A percentile compares a stretch with the other conserved stretches of the same genome.
Evolutionary conservation across 257 asterid genomes (phyloP).

Genomic region (Fraxinus quadrangulata): DNA sequence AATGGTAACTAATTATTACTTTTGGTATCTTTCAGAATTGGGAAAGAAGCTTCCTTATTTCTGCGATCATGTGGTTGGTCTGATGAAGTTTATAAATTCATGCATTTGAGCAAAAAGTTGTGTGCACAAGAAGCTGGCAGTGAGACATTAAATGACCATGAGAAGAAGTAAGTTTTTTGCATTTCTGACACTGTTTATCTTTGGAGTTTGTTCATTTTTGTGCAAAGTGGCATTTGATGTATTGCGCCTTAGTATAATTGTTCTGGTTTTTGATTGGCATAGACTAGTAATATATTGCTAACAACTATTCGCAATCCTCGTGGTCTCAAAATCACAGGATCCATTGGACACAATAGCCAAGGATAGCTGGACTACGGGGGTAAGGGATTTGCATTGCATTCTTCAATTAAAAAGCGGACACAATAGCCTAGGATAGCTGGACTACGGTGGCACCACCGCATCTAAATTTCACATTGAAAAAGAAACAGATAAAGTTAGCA

Average conservation of each 20-base stretch:
- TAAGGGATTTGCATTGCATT: too few relatives aligned
- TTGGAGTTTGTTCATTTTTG: slow-evolving; percentile 15
- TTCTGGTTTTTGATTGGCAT: background rate
- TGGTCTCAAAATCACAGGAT: background rate
- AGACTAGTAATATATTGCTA: background rate
- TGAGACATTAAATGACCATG: slow-evolving; percentile 40
- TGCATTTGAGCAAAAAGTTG: slow-evolving; percentile 63
- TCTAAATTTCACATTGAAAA: too few relatives aligned
- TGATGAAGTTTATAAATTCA: slow-evolving; percentile 67
- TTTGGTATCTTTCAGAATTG: slow-evolving; percentile 54
- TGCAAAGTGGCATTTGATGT: slow-evolving; percentile 21
- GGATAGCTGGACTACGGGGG: too few relatives aligned
- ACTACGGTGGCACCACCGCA: too few relatives aligned
- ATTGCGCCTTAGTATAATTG: background rate
- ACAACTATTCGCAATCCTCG: background rate
- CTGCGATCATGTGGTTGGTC: slow-evolving; percentile 84
- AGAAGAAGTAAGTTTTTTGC: slow-evolving; percentile 60
- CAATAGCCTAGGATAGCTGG: too few relatives aligned
- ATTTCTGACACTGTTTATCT: background rate
- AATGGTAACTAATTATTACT: slow-evolving; percentile 17
- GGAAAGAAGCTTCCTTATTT: slow-evolving; percentile 65
- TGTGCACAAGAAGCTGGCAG: slow-evolving; percentile 44
- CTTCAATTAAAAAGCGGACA: too few relatives aligned
- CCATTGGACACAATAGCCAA: too few relatives aligned
- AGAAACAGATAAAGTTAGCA: too few relatives aligned